Evolutionary conservation across 2,329 filamentous ascomycete species (phyloP).

Genomic region (Sporothrix pseudoabietina): DNA sequence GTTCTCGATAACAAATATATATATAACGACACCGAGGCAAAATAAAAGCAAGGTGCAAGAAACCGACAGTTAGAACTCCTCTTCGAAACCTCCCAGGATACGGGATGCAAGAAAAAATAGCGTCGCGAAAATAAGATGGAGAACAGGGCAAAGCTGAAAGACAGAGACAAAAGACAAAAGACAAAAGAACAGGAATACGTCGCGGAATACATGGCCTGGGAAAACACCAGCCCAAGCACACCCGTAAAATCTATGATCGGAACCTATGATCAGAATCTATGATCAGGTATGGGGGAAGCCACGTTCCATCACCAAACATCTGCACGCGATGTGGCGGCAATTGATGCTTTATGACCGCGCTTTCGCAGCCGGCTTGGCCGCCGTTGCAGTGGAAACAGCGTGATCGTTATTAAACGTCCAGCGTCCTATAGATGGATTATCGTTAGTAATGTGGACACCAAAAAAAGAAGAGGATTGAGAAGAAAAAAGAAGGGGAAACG

Average conservation of each 20-base stretch:
- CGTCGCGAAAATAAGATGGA: not conserved
- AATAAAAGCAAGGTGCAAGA: not conserved
- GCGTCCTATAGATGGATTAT: slow-evolving; percentile 9
- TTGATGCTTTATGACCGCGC: not conserved
- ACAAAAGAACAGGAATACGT: not conserved
- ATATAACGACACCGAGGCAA: not conserved
- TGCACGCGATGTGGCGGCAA: not conserved
- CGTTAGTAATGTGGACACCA: not conserved
- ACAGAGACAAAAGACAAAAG: not conserved
- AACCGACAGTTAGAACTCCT: slow-evolving; percentile 6
- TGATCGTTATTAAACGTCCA: slow-evolving; percentile 33
- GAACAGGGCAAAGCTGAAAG: not conserved
- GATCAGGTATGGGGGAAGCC: too few relatives aligned
- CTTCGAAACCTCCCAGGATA: not conserved
- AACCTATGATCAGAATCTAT: not conserved
- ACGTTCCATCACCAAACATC: not conserved
- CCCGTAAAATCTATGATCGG: not conserved
- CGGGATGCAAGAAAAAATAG: not conserved
- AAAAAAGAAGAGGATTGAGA: not conserved
- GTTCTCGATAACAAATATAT: not conserved
- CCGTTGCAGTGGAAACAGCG: not conserved
- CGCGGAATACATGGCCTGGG: not conserved
- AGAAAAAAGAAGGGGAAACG: not conserved
- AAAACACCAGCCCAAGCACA: not conserved
- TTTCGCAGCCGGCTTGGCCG: not conserved